phyloP scores from a whole-genome alignment of 2,329 filamentous ascomycete species.

The Xylaria sp. region DNA sequence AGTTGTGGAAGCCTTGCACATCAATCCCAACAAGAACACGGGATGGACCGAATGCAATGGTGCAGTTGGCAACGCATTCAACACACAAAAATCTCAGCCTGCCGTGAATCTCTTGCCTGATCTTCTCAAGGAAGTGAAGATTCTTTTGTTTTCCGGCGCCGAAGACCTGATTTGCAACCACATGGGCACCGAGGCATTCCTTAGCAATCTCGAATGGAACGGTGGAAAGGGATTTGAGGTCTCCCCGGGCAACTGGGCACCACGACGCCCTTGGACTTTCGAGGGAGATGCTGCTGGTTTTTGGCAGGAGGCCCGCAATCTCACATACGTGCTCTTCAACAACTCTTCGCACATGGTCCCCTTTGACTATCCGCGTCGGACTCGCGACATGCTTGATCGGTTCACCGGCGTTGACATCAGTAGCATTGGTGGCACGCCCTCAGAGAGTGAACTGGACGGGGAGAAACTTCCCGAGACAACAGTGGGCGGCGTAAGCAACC shows the following conservation, averaged over 20 bases:
- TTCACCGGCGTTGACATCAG: slow-evolving; percentile 95
- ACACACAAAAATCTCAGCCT: slow-evolving; percentile 74
- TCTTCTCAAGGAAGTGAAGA: slow-evolving; percentile 78
- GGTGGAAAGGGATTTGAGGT: slow-evolving; percentile 91
- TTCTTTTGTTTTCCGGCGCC: slow-evolving; percentile 91
- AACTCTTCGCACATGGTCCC: slow-evolving; percentile 99
- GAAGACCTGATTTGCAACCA: slow-evolving; percentile 98
- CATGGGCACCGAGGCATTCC: slow-evolving; percentile 89
- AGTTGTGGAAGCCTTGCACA: slow-evolving; percentile 81
- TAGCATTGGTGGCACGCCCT: slow-evolving; percentile 82
- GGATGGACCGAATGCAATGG: slow-evolving; percentile 94
- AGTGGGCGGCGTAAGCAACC: slow-evolving; percentile 74
- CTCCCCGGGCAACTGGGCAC: slow-evolving; percentile 86
- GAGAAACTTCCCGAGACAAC: slow-evolving; percentile 82
- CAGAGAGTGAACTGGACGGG: slow-evolving; percentile 84
- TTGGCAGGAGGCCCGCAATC: slow-evolving; percentile 93
- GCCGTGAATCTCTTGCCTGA: slow-evolving; percentile 79
- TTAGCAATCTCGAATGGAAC: slow-evolving; percentile 91
- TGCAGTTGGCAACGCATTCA: slow-evolving; percentile 78
- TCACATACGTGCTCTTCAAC: slow-evolving; percentile 95
- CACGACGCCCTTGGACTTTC: slow-evolving; percentile 93
- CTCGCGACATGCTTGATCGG: slow-evolving; percentile 95
- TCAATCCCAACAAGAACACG: slow-evolving; percentile 81
- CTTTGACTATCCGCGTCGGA: slow-evolving; percentile 87
- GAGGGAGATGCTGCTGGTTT: slow-evolving; percentile 88